These are phyloP conservation scores for Dictyophora rubrovolvata DNA, from an alignment of 768 basidiomycete genomes.

Conservation along the genomic window DNA sequence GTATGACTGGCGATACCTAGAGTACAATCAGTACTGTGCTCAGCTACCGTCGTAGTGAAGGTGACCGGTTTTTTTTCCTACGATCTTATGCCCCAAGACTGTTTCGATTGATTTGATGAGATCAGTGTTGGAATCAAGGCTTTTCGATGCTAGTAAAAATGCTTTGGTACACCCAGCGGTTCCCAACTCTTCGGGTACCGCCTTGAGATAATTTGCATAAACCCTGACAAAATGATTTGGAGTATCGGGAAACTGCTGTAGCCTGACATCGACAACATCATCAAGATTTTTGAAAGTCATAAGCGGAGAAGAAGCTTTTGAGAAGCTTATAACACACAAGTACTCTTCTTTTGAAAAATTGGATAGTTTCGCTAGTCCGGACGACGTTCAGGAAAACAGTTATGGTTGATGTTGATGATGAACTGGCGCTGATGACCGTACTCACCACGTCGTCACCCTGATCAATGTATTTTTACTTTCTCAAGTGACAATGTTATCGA, in stretches of 20 bases:
- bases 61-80: constrained; percentile 4
- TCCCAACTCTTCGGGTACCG: constrained; percentile 1
- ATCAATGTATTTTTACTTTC: too few relatives aligned
- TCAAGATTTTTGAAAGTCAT: neutral
- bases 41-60: neutral
- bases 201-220: neutral
- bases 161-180: neutral
- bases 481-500: too few relatives aligned
- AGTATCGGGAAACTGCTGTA: constrained; percentile 3
- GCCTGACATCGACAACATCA: neutral
- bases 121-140: neutral
- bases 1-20: neutral
- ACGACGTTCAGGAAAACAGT: too few relatives aligned
- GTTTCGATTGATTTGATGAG: neutral
- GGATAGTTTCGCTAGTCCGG: too few relatives aligned
- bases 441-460: too few relatives aligned
- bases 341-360: too few relatives aligned
- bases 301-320: neutral
- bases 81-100: neutral
- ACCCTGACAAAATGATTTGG: neutral
- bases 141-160: neutral
- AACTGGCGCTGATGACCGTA: too few relatives aligned
- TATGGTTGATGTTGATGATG: too few relatives aligned
- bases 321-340: too few relatives aligned
- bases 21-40: neutral